Base-by-base conservation (phyloP, 2,329 filamentous ascomycete genomes). In the Fusarium mangiferae region DNA sequence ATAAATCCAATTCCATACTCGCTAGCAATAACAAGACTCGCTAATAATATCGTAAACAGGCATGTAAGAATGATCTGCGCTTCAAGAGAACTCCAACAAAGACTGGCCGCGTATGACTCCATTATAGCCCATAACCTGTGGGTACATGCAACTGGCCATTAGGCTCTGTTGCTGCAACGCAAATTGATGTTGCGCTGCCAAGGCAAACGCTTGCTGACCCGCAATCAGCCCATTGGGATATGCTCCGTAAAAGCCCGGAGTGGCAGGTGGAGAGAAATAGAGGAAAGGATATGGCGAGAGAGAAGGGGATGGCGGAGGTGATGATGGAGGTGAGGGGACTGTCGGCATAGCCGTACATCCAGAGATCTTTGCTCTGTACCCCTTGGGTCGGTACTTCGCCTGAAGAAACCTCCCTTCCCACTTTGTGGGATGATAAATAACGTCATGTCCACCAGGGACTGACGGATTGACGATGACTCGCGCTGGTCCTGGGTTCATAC, bases 391-490 rank as follows among this genome's bases (percentile, higher is more conserved):
- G 35, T 69, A 69, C 18, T 20, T 62, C 2, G 66, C 66, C 5
- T 62, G 49, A 10, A 39, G 20, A 15, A 66, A 66, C 1, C 13
- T 33, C 6, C 14, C 20, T 0, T 44, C 26, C 2, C 12, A 0
- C 22, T 35, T 44, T 0, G 9, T 41, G 10, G 33, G 56, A 30
- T 69, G 62, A 48, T 69, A 69, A 7, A 69, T 58, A 6, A 69
- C 66, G n/a, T 69, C 62, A 7, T 52, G 33, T 20, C 33, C 51
- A 13, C 49, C 56, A 42, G 51, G 49, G 24, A 41, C 39, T 17
- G 38, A 51, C 30, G 62, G 51, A 3, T 69, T 69, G 13, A 67
- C n/a, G 8, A 67, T 38, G 28, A 69, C 20, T 18, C 62, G n/a
- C 2, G 62, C 56, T 41, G 66, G 49, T 4, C 66, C 66, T 36